A percentile compares a stretch with the other conserved stretches of the same genome.
Conservation (phyloP, 495 filamentous ascomycete species). For the Neurospora hispaniola region DNA sequence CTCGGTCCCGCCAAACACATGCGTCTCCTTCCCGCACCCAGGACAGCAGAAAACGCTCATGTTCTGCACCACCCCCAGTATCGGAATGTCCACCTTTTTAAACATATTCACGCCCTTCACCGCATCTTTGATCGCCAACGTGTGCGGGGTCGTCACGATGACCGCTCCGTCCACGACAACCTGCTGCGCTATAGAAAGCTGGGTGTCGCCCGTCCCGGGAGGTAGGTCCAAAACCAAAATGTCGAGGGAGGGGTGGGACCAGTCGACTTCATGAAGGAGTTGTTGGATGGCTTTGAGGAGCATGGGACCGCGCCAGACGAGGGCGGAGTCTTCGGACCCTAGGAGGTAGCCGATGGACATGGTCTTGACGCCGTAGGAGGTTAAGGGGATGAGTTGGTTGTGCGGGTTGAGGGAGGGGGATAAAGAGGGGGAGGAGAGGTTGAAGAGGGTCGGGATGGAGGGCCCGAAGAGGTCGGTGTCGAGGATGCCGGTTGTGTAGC, state of each 20-base stretch:
- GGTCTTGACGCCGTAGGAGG: constrained; percentile 92
- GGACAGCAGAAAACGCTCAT: constrained; percentile 87
- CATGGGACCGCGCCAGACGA: constrained; percentile 97
- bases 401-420: constrained; percentile 56
- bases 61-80: constrained; percentile 90
- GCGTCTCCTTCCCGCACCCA: constrained; percentile 58
- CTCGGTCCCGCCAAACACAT: constrained; percentile 60
- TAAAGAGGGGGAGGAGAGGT: constrained; percentile 47
- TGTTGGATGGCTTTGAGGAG: constrained; percentile 96
- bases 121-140: constrained; percentile 79
- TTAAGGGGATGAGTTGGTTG: constrained; percentile 75
- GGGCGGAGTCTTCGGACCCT: constrained; percentile 55
- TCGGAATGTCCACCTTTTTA: constrained; percentile 60
- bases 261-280: constrained; percentile 85
- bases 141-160: constrained; percentile 90
- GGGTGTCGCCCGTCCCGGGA: constrained; percentile 89
- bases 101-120: constrained; percentile 90
- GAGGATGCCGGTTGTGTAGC: constrained; percentile 73
- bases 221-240: constrained; percentile 85
- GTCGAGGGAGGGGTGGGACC: constrained; percentile 57
- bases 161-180: constrained; percentile 69
- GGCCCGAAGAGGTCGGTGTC: constrained; percentile 97
- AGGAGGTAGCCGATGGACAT: constrained; percentile 98
- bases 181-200: constrained; percentile 89
- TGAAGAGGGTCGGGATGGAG: constrained; percentile 82